Conservation (phyloP, 164 flowering plant species). For the Aristolochia fimbriata region DNA sequence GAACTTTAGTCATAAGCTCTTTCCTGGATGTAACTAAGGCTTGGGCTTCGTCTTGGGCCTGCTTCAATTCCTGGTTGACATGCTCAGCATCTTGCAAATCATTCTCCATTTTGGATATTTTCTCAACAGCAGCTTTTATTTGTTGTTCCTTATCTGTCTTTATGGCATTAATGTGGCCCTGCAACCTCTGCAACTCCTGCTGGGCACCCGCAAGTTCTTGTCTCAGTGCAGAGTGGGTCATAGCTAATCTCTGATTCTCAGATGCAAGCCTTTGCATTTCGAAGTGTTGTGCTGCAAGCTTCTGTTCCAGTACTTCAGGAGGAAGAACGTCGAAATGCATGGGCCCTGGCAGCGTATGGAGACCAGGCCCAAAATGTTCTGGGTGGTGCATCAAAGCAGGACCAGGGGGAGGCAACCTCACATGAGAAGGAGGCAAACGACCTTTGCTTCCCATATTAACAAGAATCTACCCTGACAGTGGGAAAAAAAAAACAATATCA, state of each 20-base stretch:
- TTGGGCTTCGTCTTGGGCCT: slow-evolving; percentile 75
- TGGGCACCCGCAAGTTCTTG: slow-evolving; percentile 87
- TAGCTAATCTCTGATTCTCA: slow-evolving; percentile 90
- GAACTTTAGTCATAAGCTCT: slow-evolving; percentile 60
- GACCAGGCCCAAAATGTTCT: slow-evolving; percentile 53
- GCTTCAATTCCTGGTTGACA: slow-evolving; percentile 62
- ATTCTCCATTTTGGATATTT: slow-evolving; percentile 64
- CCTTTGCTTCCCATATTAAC: slow-evolving; percentile 72
- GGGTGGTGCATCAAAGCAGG: slow-evolving; percentile 53
- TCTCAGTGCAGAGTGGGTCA: slow-evolving; percentile 71
- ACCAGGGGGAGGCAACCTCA: slow-evolving; percentile 49
- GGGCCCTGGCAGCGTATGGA: slow-evolving; percentile 41
- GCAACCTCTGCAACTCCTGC: slow-evolving; percentile 69
- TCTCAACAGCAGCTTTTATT: slow-evolving; percentile 48
- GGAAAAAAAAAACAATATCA: too few relatives aligned
- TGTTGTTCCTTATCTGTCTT: slow-evolving; percentile 73
- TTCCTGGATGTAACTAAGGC: slow-evolving; percentile 52
- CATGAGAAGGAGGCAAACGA: slow-evolving; percentile 40
- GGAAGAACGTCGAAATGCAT: slow-evolving; percentile 61
- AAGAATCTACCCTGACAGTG: too few relatives aligned
- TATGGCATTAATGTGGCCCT: slow-evolving; percentile 47
- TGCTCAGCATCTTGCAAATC: slow-evolving; percentile 55
- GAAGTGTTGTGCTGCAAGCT: slow-evolving; percentile 65
- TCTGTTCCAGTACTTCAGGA: slow-evolving; percentile 79
- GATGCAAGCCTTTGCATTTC: slow-evolving; percentile 77